phyloP scores from a whole-genome alignment of 2,329 filamentous ascomycete genomes.

The Pseudocercospora macadamiae region DNA sequence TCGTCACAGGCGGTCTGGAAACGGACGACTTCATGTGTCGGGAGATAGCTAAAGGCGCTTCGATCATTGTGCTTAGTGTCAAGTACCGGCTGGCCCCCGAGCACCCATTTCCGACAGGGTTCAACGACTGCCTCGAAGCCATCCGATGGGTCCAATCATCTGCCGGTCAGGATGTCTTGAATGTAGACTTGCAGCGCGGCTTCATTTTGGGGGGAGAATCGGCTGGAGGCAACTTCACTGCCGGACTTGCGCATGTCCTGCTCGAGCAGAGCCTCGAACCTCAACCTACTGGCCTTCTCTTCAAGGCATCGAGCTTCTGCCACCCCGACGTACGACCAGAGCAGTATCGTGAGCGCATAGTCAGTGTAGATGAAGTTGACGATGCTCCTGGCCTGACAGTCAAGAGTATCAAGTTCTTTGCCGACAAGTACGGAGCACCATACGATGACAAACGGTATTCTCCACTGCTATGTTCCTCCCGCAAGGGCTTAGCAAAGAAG shows the following conservation, averaged over 20 bases:
- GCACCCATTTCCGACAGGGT: slow-evolving; percentile 3
- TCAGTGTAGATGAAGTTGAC: slow-evolving; percentile 12
- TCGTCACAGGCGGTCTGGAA: slow-evolving; percentile 7
- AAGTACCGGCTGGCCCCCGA: slow-evolving; percentile 13
- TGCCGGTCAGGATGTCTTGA: neutral
- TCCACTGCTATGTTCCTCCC: neutral
- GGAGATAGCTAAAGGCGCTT: neutral
- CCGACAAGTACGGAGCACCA: slow-evolving; percentile 9
- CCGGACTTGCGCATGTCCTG: slow-evolving; percentile 5
- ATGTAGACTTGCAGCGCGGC: neutral
- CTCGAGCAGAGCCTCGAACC: slow-evolving; percentile 8
- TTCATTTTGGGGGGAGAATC: slow-evolving; percentile 10
- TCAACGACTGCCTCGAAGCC: slow-evolving; percentile 1
- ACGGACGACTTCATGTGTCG: slow-evolving; percentile 7
- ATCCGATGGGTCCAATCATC: neutral
- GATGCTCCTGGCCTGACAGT: slow-evolving; percentile 11
- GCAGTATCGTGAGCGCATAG: slow-evolving; percentile 4
- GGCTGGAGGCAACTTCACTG: slow-evolving; percentile 10
- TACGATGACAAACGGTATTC: slow-evolving; percentile 7
- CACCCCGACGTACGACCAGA: slow-evolving; percentile 10
- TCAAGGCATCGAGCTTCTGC: slow-evolving; percentile 17
- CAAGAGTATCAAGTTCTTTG: slow-evolving; percentile 12
- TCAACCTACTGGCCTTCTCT: slow-evolving; percentile 10
- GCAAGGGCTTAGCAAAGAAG: slow-evolving; percentile 7
- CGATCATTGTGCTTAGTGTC: slow-evolving; percentile 4